phyloP scores from a whole-genome alignment of 75 land plant species.

The Pinus taeda region DNA sequence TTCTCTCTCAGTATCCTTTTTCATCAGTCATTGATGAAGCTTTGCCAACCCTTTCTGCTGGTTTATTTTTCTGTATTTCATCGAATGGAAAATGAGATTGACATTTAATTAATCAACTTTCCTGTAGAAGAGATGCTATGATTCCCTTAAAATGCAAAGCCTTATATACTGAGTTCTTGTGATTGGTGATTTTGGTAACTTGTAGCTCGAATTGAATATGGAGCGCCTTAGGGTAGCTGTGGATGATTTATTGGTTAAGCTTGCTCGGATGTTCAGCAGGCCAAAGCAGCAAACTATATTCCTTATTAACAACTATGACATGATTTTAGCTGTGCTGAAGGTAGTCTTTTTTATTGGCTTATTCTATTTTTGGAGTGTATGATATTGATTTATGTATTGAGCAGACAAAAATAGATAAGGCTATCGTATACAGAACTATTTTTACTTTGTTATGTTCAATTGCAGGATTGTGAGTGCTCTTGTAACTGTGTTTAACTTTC shows the following conservation, averaged over 20 bases:
- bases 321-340: slow-evolving; percentile 94
- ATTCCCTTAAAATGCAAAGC: neutral
- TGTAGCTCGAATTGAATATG: slow-evolving; percentile 93
- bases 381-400: neutral
- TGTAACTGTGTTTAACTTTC: neutral
- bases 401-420: neutral
- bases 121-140: neutral
- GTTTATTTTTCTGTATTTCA: neutral
- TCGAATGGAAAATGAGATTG: neutral
- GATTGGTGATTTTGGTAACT: neutral
- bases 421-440: neutral
- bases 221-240: no score
- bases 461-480: neutral
- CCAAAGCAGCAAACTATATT: no score
- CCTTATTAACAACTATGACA: slow-evolving; percentile 98
- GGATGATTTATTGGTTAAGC: no score
- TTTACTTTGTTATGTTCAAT: neutral
- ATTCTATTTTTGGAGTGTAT: neutral
- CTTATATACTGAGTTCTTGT: neutral
- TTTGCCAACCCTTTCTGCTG: neutral
- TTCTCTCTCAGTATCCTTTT: neutral
- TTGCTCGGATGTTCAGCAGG: no score
- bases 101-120: neutral
- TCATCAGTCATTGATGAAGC: neutral
- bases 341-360: slow-evolving; percentile 22